These are phyloP conservation scores for Pisolithus thermaeus DNA, from an alignment of 1,284 basidiomycete species.

Conservation along the genomic window DNA sequence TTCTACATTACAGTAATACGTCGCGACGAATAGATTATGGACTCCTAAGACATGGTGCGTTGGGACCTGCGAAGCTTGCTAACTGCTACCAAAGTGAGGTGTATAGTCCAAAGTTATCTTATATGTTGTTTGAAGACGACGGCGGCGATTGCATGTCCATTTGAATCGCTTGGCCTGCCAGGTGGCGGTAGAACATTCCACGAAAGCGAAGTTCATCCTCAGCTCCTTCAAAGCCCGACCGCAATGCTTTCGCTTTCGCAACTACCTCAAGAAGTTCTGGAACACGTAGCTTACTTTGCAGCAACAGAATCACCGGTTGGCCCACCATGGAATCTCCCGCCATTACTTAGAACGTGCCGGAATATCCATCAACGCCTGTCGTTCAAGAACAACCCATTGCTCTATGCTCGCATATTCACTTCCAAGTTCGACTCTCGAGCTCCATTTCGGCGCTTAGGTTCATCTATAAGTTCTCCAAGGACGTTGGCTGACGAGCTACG, in stretches of 20 bases:
- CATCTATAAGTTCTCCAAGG: slow-evolving; percentile 33
- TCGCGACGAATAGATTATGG: too few species aligned
- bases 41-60: too few species aligned
- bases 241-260: slow-evolving; percentile 14
- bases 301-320: slow-evolving; percentile 47
- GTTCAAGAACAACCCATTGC: slow-evolving; percentile 44
- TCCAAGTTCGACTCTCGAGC: slow-evolving; percentile 63
- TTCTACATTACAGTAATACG: too few species aligned
- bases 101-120: too few species aligned
- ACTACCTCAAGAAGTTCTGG: slow-evolving; percentile 67
- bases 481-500: slow-evolving; percentile 53
- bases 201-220: too few species aligned
- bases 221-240: not conserved
- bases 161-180: too few species aligned
- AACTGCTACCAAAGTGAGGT: too few species aligned
- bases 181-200: too few species aligned
- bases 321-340: slow-evolving; percentile 42
- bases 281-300: slow-evolving; percentile 57
- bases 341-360: slow-evolving; percentile 53
- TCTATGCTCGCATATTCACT: slow-evolving; percentile 68
- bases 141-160: too few species aligned
- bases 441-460: slow-evolving; percentile 48
- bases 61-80: too few species aligned
- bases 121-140: too few species aligned
- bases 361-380: slow-evolving; percentile 45